Conservation (phyloP, 148 eudicot species). For the Chenopodium formosanum region DNA sequence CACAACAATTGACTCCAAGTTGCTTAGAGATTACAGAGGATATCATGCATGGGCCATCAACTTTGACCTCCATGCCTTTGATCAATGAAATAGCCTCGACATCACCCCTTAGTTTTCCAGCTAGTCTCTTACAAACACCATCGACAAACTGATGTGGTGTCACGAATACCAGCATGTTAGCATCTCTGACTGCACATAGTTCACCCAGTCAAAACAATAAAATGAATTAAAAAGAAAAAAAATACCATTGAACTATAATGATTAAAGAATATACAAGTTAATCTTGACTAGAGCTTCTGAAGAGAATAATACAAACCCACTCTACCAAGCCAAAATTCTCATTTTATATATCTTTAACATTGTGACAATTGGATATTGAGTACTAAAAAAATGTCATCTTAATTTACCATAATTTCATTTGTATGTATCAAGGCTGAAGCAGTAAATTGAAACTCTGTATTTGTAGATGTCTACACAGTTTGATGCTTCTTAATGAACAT, state of each 20-base stretch:
- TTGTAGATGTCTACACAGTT: neutral
- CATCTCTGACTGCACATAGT: slow-evolving; percentile 63
- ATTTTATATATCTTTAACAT: too few relatives aligned
- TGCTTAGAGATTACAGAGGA: slow-evolving; percentile 63
- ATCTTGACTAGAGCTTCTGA: neutral
- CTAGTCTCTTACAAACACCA: slow-evolving; percentile 64
- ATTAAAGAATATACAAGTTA: neutral
- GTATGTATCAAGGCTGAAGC: neutral
- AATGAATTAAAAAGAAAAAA: too few relatives aligned
- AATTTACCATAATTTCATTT: neutral
- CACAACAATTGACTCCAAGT: slow-evolving; percentile 74
- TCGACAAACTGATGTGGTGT: slow-evolving; percentile 94
- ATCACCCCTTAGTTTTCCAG: slow-evolving; percentile 61
- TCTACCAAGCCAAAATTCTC: neutral
- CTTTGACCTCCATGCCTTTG: slow-evolving; percentile 97
- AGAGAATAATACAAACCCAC: neutral
- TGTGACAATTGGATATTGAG: neutral
- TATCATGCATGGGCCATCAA: slow-evolving; percentile 89
- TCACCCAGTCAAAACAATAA: neutral
- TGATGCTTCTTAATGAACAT: neutral
- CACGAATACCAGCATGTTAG: slow-evolving; percentile 91
- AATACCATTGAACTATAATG: neutral
- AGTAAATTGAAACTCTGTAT: neutral
- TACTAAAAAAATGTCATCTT: neutral
- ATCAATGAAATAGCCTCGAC: slow-evolving; percentile 83